These are phyloP conservation scores for Ormosia semicastrata DNA, from an alignment of 306 rosid species.

Conservation along the genomic window DNA sequence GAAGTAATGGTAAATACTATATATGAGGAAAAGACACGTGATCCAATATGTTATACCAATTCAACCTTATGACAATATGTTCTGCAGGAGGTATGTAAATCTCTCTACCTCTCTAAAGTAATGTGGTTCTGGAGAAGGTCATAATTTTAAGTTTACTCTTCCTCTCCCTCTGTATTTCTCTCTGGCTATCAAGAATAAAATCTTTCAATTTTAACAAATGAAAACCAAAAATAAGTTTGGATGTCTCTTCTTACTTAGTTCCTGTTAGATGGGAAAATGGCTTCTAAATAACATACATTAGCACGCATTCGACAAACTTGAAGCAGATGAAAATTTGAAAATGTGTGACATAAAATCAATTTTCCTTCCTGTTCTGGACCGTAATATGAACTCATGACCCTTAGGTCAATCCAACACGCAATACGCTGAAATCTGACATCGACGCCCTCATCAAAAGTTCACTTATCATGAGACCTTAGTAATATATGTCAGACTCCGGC, in stretches of 20 bases:
- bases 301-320: not conserved
- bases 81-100: not conserved
- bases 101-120: not conserved
- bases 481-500: too few species aligned
- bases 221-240: not conserved
- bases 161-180: not conserved
- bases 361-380: too few species aligned
- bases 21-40: not conserved
- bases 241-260: not conserved
- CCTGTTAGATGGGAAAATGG: not conserved
- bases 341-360: not conserved
- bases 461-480: too few species aligned
- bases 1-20: not conserved
- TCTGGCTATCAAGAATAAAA: not conserved
- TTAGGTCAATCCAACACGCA: too few species aligned
- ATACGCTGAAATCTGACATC: too few species aligned
- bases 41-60: not conserved
- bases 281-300: not conserved
- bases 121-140: not conserved
- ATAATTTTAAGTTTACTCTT: not conserved
- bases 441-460: too few species aligned
- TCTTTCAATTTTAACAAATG: not conserved
- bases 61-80: not conserved
- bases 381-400: too few species aligned
- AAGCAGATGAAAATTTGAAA: not conserved